Percentiles rank a stretch among this genome's conserved stretches.
Evolutionary conservation across 2,329 filamentous ascomycete genomes (phyloP).

Genomic region (Fusarium floridanum): DNA sequence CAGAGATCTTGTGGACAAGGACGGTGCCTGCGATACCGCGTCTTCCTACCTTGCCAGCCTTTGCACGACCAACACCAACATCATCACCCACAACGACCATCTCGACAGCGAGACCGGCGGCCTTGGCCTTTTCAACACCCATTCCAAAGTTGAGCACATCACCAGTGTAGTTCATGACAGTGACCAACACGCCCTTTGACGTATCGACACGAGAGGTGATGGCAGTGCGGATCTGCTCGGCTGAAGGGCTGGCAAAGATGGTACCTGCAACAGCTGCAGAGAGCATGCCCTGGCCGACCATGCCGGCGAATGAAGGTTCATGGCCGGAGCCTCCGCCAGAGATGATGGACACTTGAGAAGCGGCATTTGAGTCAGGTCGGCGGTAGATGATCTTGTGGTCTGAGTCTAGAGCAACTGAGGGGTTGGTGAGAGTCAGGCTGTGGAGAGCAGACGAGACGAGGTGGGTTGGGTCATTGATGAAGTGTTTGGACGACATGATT

Average conservation of each 20-base stretch:
- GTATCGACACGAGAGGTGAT: constrained; percentile 80
- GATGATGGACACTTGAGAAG: constrained; percentile 82
- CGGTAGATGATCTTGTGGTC: constrained; percentile 88
- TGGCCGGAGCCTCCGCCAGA: constrained; percentile 92
- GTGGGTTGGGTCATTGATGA: constrained; percentile 85
- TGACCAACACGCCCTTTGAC: constrained; percentile 83
- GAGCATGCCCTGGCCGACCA: constrained; percentile 85
- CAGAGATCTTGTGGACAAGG: constrained; percentile 89
- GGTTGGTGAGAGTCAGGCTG: constrained; percentile 85
- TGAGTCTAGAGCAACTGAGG: constrained; percentile 81
- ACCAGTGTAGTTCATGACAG: constrained; percentile 95
- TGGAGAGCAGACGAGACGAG: constrained; percentile 83
- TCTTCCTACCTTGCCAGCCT: constrained; percentile 91
- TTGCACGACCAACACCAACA: constrained; percentile 84
- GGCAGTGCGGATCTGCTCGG: constrained; percentile 84
- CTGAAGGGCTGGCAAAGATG: constrained; percentile 85
- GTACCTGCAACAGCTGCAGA: constrained; percentile 87
- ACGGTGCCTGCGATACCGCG: constrained; percentile 93
- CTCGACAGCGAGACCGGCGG: constrained; percentile 80
- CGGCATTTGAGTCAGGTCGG: constrained; percentile 62
- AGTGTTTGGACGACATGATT: constrained; percentile 78
- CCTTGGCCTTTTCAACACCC: constrained; percentile 91
- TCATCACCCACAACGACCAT: constrained; percentile 96
- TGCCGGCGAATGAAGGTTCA: constrained; percentile 88
- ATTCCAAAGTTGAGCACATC: constrained; percentile 94